Evolutionary conservation across 176 grass and related monocot species (phyloP).

Genomic region (Chrysopogon serrulatus): DNA sequence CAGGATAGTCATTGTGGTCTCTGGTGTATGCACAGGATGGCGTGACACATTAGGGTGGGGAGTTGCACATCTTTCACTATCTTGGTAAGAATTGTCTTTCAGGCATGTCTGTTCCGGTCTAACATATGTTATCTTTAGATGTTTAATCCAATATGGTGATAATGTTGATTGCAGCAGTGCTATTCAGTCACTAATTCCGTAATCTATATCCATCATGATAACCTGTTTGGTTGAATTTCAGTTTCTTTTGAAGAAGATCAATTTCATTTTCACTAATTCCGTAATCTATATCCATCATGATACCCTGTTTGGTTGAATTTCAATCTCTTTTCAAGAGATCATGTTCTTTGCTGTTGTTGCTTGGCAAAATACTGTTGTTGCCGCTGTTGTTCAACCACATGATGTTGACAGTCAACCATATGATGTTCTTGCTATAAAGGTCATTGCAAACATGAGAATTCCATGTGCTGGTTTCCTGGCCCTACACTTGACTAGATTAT

Average conservation of each 20-base stretch:
- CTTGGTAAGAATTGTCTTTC: constrained; percentile 42
- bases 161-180: background rate
- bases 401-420: background rate
- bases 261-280: too few relatives aligned
- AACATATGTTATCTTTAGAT: background rate
- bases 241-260: too few relatives aligned
- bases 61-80: constrained; percentile 62
- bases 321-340: background rate
- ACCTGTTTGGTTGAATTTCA: background rate
- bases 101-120: background rate
- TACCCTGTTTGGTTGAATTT: too few relatives aligned
- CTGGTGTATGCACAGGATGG: constrained; percentile 88
- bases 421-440: background rate
- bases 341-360: background rate
- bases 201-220: background rate
- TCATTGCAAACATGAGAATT: background rate
- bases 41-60: constrained; percentile 70
- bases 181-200: background rate
- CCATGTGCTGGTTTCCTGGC: background rate
- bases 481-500: background rate
- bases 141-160: background rate
- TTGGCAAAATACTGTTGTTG: background rate
- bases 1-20: constrained; percentile 59
- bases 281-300: too few relatives aligned
- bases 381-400: background rate